These are phyloP conservation scores for Acer negundo DNA, from an alignment of 345 rosid species.

Conservation along the genomic window DNA sequence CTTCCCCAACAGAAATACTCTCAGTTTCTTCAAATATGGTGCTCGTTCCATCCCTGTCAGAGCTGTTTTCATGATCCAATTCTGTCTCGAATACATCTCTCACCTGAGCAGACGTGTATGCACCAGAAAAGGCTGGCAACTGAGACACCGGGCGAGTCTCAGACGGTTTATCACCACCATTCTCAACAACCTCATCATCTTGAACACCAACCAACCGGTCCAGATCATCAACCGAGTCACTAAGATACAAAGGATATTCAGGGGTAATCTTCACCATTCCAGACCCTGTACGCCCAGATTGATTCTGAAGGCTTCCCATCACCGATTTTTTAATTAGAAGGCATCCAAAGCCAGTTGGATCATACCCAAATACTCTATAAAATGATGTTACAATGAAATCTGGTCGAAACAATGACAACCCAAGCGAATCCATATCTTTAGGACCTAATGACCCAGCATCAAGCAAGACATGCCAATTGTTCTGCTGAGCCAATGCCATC, in stretches of 20 bases:
- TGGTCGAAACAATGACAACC: conserved; percentile 92
- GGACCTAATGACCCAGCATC: conserved; percentile 99
- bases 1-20: conserved; percentile 86
- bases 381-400: conserved; percentile 97
- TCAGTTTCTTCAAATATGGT: conserved; percentile 94
- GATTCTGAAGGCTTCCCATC: conserved; percentile 91
- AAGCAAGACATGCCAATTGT: conserved; percentile 97
- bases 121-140: conserved; percentile 97
- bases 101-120: conserved; percentile 81
- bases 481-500: conserved; percentile 99
- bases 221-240: conserved; percentile 87
- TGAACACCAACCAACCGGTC: conserved; percentile 60
- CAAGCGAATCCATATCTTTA: conserved; percentile 99
- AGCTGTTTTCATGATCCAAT: conserved; percentile 79
- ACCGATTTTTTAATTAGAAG: conserved; percentile 96
- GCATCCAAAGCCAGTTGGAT: conserved; percentile 99
- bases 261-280: conserved; percentile 99
- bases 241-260: conserved; percentile 86
- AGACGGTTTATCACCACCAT: conserved; percentile 55
- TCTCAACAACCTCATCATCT: conserved; percentile 54
- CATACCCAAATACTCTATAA: conserved; percentile 92
- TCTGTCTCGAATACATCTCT: conserved; percentile 91
- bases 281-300: conserved; percentile 84
- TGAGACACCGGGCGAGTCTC: conserved; percentile 63
- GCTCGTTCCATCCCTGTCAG: conserved; percentile 86